phyloP scores from a whole-genome alignment of 2,329 filamentous ascomycete species.

The Exophiala dermatitidis region DNA sequence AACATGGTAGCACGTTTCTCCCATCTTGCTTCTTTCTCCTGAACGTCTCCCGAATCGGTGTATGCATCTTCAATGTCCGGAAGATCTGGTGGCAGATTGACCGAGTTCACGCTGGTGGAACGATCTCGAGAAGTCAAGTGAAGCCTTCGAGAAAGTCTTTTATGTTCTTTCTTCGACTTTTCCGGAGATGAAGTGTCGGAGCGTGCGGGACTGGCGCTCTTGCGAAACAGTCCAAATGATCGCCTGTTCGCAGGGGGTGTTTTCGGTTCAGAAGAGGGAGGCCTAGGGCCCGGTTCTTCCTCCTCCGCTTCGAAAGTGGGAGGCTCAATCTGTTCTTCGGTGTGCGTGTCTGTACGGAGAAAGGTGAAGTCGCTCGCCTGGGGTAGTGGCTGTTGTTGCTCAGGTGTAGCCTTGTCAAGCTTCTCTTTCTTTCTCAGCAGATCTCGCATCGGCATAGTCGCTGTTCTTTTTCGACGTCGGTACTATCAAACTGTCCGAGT shows the following conservation, averaged over 20 bases:
- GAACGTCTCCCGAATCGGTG: conserved; percentile 42
- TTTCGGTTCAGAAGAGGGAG: conserved; percentile 2
- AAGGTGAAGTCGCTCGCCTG: conserved; percentile 67
- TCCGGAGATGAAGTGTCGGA: conserved; percentile 33
- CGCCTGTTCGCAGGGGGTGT: conserved; percentile 14
- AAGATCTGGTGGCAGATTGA: conserved; percentile 70
- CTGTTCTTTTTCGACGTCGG: neutral
- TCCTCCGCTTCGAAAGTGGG: conserved; percentile 48
- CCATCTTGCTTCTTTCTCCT: conserved; percentile 68
- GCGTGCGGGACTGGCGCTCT: conserved; percentile 32
- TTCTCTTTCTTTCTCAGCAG: conserved; percentile 58
- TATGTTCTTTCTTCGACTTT: conserved; percentile 31
- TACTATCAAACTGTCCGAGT: neutral
- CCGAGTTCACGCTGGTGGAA: conserved; percentile 52
- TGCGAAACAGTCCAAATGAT: conserved; percentile 32
- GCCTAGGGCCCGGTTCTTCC: neutral
- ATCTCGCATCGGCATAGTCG: conserved; percentile 51
- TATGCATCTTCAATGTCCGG: conserved; percentile 58
- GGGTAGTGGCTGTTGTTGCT: conserved; percentile 26
- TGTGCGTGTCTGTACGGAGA: conserved; percentile 73
- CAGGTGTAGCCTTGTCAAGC: conserved; percentile 35
- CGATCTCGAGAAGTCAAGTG: conserved; percentile 48
- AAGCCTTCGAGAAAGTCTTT: conserved; percentile 58
- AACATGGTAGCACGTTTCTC: conserved; percentile 88
- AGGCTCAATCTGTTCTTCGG: conserved; percentile 70